Evolutionary conservation across 164 flowering plant species (phyloP), one percentile per base, ranked within the genome.

Genomic region (Vitis cinerea): DNA sequence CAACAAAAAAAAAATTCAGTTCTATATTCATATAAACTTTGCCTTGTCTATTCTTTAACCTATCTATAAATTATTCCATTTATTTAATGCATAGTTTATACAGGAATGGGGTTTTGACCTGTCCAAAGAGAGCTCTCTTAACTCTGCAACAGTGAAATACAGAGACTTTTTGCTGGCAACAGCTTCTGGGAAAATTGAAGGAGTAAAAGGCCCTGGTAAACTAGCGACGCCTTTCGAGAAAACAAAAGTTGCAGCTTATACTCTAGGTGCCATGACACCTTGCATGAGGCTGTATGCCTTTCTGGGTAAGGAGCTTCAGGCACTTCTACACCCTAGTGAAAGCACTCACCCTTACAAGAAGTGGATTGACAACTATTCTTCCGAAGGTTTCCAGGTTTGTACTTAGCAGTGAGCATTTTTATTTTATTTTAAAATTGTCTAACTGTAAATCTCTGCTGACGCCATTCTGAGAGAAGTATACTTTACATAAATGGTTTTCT

Each of bases 151-250:
- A 16, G 55, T 69, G 12, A 90, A 82, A 75, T 90, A 91, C 81
- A 88, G 89, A 23, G 91, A 88, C 12, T 95, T 93, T 76, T 75
- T 95, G 79, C 66, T 90, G 75, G 94, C 99, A 61, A 95, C 99
- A 64, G 99, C 99, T 16, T 86, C 99, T 55, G 99, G 99, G 64
- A 93, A 91, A 78, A 83, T 91, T 64, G 97, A 89, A 77, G 99
- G 92, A 75, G 81, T 84, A 58, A 91, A 90, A 84, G 94, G 81
- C 71, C 91, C 80, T 64, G 94, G 85, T 74, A 90, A 84, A 81
- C 92, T 91, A 76, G 92, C 90, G 15, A 95, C 98, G 65, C 99
- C 99, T 49, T 95, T 95, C 84, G 98, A 95, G 69, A 93, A 84
- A 78, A 93, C 99, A 14, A 95, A 91, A 81, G 73, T 93, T 77